phyloP scores from a whole-genome alignment of 2,329 filamentous ascomycete genomes.

The Didymella pinodella region DNA sequence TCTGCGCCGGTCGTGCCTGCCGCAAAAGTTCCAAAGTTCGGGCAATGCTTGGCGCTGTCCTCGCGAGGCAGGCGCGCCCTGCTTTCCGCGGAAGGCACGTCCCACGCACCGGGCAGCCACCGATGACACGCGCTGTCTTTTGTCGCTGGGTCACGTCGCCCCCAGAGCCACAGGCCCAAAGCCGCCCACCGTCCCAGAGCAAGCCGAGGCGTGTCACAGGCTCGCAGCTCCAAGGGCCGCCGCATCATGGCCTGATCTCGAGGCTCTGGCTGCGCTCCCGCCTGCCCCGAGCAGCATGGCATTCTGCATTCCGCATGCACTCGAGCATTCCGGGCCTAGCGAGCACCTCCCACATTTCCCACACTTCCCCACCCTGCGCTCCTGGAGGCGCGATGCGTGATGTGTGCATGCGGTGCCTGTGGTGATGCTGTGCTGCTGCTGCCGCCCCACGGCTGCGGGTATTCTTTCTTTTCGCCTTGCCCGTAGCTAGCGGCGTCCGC shows the following conservation, averaged over 20 bases:
- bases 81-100: background rate
- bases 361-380: constrained; percentile 11
- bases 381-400: too few species aligned
- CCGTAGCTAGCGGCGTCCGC: constrained; percentile 20
- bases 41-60: constrained; percentile 7
- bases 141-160: background rate
- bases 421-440: constrained; percentile 3
- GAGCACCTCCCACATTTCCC: background rate
- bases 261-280: background rate
- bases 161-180: background rate
- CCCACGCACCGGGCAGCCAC: background rate
- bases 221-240: too few species aligned
- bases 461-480: constrained; percentile 12
- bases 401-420: background rate
- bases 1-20: background rate
- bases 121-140: background rate
- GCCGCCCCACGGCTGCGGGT: background rate
- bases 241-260: constrained; percentile 1
- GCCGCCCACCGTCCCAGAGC: too few species aligned
- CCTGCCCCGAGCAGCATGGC: constrained; percentile 12
- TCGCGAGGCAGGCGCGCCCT: background rate
- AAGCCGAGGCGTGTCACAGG: background rate
- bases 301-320: constrained; percentile 11
- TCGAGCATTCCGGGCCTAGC: constrained; percentile 14
- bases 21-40: constrained; percentile 13